A percentile compares a stretch with the other conserved stretches of the same genome.
Conservation (phyloP, 2,329 filamentous ascomycete genomes). For the Hymenoscyphus repandus region DNA sequence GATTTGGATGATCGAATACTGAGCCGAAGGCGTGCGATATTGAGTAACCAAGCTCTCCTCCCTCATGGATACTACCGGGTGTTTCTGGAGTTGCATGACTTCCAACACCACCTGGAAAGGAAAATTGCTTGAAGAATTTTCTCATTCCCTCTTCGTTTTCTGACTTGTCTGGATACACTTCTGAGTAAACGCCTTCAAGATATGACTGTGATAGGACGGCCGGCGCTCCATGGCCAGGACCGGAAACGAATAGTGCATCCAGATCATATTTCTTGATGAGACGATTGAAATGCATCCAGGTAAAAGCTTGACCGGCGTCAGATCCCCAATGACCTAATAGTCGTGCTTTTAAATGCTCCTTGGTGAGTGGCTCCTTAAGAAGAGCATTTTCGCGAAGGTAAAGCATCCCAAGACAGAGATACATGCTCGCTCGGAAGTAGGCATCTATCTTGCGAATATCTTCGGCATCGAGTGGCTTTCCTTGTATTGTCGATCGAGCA, state of each 20-base stretch:
- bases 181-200: slow-evolving; percentile 71
- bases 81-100: slow-evolving; percentile 76
- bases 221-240: slow-evolving; percentile 73
- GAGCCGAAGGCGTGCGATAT: slow-evolving; percentile 74
- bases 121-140: slow-evolving; percentile 78
- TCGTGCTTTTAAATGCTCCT: slow-evolving; percentile 65
- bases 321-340: slow-evolving; percentile 76
- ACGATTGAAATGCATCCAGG: slow-evolving; percentile 77
- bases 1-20: slow-evolving; percentile 68
- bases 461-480: slow-evolving; percentile 56
- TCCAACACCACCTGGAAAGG: slow-evolving; percentile 73
- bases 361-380: slow-evolving; percentile 61
- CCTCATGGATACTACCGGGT: slow-evolving; percentile 71
- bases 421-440: slow-evolving; percentile 70
- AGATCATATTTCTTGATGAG: slow-evolving; percentile 76
- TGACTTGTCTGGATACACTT: slow-evolving; percentile 70
- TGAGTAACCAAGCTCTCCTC: slow-evolving; percentile 77
- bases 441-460: slow-evolving; percentile 65
- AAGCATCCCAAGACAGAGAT: slow-evolving; percentile 75
- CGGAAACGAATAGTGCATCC: slow-evolving; percentile 67
- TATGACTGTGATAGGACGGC: slow-evolving; percentile 72
- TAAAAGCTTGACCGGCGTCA: slow-evolving; percentile 75
- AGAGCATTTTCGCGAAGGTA: slow-evolving; percentile 71
- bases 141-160: slow-evolving; percentile 64
- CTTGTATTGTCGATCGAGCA: slow-evolving; percentile 60